Evolutionary conservation across 768 basidiomycete species (phyloP).

Genomic region (Cubamyces sp.): DNA sequence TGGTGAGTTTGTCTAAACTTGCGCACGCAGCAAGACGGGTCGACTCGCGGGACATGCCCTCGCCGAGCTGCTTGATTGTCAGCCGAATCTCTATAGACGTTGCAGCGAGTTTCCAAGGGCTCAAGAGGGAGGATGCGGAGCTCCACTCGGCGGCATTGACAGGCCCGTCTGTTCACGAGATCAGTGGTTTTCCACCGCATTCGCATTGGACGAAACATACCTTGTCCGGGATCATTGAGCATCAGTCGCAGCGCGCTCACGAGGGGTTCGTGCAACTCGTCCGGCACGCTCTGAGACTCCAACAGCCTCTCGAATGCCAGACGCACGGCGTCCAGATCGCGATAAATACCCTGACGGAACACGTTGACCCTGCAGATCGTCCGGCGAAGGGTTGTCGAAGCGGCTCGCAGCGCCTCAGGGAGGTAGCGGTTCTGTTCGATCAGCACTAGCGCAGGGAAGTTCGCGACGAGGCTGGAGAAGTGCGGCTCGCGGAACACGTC

Average conservation of each 20-base stretch:
- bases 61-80: conserved; percentile 72
- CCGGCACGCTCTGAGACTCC: conserved; percentile 40
- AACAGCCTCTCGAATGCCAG: conserved; percentile 65
- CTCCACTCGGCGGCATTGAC: conserved; percentile 22
- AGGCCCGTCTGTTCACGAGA: conserved; percentile 14
- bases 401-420: conserved; percentile 51
- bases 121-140: conserved; percentile 60
- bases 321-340: conserved; percentile 72
- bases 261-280: conserved; percentile 56
- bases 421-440: conserved; percentile 66
- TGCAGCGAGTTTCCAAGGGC: conserved; percentile 83
- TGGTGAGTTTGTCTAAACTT: conserved; percentile 67
- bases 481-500: conserved; percentile 69
- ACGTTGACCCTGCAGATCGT: conserved; percentile 62
- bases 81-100: conserved; percentile 82
- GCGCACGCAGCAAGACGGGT: conserved; percentile 57
- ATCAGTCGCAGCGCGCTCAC: conserved; percentile 70
- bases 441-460: conserved; percentile 70
- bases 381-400: conserved; percentile 56
- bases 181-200: not conserved
- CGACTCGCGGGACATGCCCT: conserved; percentile 62
- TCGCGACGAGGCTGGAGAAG: conserved; percentile 63
- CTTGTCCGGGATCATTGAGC: conserved; percentile 62
- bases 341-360: conserved; percentile 78
- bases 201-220: conserved; percentile 38